phyloP scores from a whole-genome alignment of 176 grass and related monocot species.

The Triticum dicoccoides region DNA sequence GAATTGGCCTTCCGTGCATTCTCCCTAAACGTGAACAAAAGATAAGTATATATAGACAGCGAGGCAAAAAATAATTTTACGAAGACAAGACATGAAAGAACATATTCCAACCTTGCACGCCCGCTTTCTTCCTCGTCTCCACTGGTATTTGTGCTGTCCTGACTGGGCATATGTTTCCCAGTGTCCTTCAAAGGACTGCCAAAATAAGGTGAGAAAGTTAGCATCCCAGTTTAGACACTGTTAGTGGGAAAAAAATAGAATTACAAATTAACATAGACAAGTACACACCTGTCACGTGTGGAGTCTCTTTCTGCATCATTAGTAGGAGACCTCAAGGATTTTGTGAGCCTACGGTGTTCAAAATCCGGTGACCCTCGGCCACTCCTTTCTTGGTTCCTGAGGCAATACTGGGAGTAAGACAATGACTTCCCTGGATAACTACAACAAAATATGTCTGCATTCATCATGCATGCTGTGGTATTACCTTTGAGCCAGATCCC shows the following conservation, averaged over 20 bases:
- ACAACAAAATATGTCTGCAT: not conserved
- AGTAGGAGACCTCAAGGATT: conserved; percentile 36
- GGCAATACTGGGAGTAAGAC: conserved; percentile 15
- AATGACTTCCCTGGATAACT: conserved; percentile 15
- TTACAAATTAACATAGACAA: not conserved
- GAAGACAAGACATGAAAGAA: conserved; percentile 16
- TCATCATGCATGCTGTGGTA: not conserved
- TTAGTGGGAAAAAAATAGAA: not conserved
- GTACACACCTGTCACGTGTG: conserved; percentile 33
- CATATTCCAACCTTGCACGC: conserved; percentile 50
- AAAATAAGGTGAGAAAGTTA: conserved; percentile 17
- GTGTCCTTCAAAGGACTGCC: conserved; percentile 48
- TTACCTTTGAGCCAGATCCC: conserved; percentile 52
- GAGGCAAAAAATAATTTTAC: not conserved
- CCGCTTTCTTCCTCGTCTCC: conserved; percentile 47
- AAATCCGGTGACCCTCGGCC: conserved; percentile 22
- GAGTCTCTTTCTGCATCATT: conserved; percentile 26
- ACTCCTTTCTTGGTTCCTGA: conserved; percentile 48
- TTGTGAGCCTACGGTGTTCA: conserved; percentile 18
- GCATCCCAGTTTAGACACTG: not conserved
- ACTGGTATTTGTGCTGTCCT: conserved; percentile 43
- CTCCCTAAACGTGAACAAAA: conserved; percentile 31
- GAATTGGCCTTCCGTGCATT: conserved; percentile 43
- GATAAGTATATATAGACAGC: not conserved
- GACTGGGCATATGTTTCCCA: conserved; percentile 36